Percentiles rank a stretch among this genome's conserved stretches.
Conservation (phyloP, 805 yeast species). For the Lipomyces kockii region DNA sequence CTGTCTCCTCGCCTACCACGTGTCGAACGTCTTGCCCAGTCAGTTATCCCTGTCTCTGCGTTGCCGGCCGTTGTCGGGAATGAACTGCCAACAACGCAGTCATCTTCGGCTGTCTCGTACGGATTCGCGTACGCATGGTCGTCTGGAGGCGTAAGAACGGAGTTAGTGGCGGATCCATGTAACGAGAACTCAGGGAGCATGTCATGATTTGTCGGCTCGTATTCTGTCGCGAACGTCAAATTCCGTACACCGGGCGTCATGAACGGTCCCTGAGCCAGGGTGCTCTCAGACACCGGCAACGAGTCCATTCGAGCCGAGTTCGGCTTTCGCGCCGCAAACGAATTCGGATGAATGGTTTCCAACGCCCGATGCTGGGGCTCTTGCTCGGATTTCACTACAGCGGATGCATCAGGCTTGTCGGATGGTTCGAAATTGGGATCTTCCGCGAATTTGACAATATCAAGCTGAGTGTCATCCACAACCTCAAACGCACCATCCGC, state of each 20-base stretch:
- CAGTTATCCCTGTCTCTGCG: neutral
- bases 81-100: neutral
- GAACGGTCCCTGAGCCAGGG: neutral
- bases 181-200: neutral
- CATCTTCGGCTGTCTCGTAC: conserved; percentile 4
- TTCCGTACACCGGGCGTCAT: neutral
- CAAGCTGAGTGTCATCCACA: conserved; percentile 24
- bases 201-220: neutral
- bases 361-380: neutral
- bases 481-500: conserved; percentile 27
- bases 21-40: neutral
- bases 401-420: conserved; percentile 4
- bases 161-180: too few relatives aligned
- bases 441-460: conserved; percentile 22
- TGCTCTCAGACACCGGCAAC: neutral
- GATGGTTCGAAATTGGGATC: conserved; percentile 18
- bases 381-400: neutral
- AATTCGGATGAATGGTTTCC: neutral
- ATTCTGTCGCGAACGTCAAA: neutral
- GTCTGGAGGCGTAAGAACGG: neutral
- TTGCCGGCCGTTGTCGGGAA: conserved; percentile 2
- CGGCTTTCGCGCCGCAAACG: neutral
- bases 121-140: neutral
- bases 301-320: neutral
- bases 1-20: neutral